Base-by-base conservation (phyloP, 108 stramenopile species). In the Cyclotella baltica region DNA sequence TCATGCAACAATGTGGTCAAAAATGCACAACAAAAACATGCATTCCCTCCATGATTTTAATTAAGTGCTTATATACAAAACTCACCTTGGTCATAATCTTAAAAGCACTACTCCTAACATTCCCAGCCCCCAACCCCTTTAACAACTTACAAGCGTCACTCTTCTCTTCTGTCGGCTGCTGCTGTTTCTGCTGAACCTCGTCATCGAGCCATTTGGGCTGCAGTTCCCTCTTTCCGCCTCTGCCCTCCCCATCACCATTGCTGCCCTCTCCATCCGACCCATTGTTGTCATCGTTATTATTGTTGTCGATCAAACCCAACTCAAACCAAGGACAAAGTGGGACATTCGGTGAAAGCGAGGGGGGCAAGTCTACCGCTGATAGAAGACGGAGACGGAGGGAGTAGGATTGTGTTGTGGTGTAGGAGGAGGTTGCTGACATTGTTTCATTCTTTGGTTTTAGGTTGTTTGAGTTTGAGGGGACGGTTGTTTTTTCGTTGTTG, bases 261-360 rank as follows among this genome's bases (percentile, higher is more conserved):
- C 63, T 29, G 22, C 33, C 48, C 19, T 30, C 50, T 22, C 30
- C 53, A 5, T 69, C n/a, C n/a, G n/a, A n/a, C n/a, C n/a, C 40
- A 30, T 62, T 51, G 56, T 69, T n/a, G n/a, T 47, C 47, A 16
- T 20, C 28, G 4, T 55, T n/a, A 23, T 33, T 23, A 23, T 10
- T 46, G 34, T 13, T 75, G 46, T 64, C 57, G 36, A 90, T 85
- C 61, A 92, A 75, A 1, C 93, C 91, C 40, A 91, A 63, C 46
- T 91, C 87, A 46, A 95, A 70, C 31, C 90, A 87, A 0, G 93
- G 93, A 69, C 90, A 92, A 0, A 95, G 78, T 0, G 93, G 93
- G 15, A 88, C 77, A 51, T 78, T 87, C 18, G 91, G 88, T 27
- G 85, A 76, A 27, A 95, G 76, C 47, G 80, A 79, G 13, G 81